These are phyloP conservation scores for Staphylotrichum longicolle DNA, from an alignment of 495 filamentous ascomycete genomes.

Conservation along the genomic window DNA sequence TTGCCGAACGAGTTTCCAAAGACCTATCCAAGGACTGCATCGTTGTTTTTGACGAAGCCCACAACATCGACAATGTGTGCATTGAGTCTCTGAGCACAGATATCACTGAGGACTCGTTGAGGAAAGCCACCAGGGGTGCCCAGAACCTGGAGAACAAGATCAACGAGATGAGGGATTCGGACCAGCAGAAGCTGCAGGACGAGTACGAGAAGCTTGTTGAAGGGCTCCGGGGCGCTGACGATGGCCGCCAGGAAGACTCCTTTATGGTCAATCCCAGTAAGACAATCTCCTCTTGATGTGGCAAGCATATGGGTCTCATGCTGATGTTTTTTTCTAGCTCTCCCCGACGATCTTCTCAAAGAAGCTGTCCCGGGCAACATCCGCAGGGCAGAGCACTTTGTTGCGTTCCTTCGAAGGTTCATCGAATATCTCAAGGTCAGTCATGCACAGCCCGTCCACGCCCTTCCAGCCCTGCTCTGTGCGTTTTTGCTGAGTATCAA, in stretches of 20 bases:
- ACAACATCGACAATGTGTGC: conserved; percentile 99
- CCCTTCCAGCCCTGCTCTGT: not conserved
- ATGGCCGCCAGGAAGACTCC: conserved; percentile 84
- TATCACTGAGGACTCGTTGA: conserved; percentile 87
- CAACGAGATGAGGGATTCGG: conserved; percentile 84
- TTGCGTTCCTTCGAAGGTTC: conserved; percentile 91
- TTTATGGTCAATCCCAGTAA: conserved; percentile 90
- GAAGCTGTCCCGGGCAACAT: conserved; percentile 98
- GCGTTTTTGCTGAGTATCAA: not conserved
- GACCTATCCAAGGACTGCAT: conserved; percentile 98
- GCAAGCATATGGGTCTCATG: not conserved
- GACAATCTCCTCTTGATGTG: not conserved
- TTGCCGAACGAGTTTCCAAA: conserved; percentile 92
- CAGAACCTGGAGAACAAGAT: conserved; percentile 88
- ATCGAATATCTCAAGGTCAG: conserved; percentile 88
- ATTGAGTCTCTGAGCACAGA: conserved; percentile 98
- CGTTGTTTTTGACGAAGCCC: conserved; percentile 97
- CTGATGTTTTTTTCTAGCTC: conserved; percentile 41
- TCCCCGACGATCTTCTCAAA: conserved; percentile 79
- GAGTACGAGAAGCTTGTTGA: conserved; percentile 97
- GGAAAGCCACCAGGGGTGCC: conserved; percentile 84
- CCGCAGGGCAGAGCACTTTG: conserved; percentile 91
- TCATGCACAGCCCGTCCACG: not conserved
- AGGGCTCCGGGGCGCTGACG: conserved; percentile 81
- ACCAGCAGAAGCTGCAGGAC: conserved; percentile 87